Evolutionary conservation across 129 eudicot genomes (phyloP).

Genomic region (Saussurea involucrata): DNA sequence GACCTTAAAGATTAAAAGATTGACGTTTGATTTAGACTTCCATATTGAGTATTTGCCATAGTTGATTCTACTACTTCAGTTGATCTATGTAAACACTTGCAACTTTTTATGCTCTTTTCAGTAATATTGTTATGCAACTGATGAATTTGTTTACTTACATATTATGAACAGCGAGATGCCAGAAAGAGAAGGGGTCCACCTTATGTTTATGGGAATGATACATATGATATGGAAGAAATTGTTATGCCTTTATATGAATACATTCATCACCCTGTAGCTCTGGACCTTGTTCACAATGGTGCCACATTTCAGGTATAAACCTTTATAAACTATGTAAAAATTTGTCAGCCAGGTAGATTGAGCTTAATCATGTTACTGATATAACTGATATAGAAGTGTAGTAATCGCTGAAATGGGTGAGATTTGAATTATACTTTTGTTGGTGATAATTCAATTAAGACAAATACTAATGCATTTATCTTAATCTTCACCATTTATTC

Average conservation of each 20-base stretch:
- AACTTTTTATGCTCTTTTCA: not conserved
- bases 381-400: not conserved
- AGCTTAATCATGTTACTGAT: not conserved
- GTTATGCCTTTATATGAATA: constrained; percentile 88
- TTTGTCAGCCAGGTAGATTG: not conserved
- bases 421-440: not conserved
- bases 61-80: not conserved
- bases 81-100: not conserved
- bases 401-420: not conserved
- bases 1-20: not conserved
- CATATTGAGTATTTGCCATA: not conserved
- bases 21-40: not conserved
- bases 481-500: not conserved
- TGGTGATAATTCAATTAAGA: not conserved
- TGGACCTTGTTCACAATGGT: constrained; percentile 90
- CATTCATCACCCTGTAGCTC: constrained; percentile 71
- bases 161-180: constrained; percentile 64
- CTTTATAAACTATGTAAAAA: not conserved
- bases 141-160: constrained; percentile 26
- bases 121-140: constrained; percentile 9
- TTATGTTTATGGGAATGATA: constrained; percentile 36
- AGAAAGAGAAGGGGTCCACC: constrained; percentile 41
- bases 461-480: not conserved
- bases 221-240: constrained; percentile 77
- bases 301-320: constrained; percentile 93